A percentile compares a stretch with the other conserved stretches of the same genome.
phyloP scores from a whole-genome alignment of 2,329 filamentous ascomycete species.

The Arthroderma sp. region DNA sequence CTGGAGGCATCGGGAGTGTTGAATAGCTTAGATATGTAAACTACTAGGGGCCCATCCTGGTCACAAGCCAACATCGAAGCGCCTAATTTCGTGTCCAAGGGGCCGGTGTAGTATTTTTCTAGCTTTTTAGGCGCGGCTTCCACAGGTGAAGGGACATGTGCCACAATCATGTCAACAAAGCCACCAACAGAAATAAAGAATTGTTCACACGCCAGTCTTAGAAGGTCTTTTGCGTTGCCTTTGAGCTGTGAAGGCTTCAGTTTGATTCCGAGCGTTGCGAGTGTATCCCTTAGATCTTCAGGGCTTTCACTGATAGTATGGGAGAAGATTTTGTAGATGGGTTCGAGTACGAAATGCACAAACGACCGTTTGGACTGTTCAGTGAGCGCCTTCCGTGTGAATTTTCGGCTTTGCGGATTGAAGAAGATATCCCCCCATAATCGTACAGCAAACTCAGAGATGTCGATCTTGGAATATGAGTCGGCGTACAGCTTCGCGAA shows the following conservation, averaged over 20 bases:
- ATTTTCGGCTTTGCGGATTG: constrained; percentile 79
- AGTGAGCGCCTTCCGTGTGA: constrained; percentile 76
- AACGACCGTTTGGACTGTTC: constrained; percentile 73
- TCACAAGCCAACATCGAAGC: constrained; percentile 70
- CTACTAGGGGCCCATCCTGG: constrained; percentile 78
- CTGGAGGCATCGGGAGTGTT: constrained; percentile 79
- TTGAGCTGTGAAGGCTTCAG: constrained; percentile 90
- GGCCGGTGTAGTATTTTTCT: constrained; percentile 83
- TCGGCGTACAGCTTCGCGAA: constrained; percentile 96
- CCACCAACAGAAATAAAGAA: constrained; percentile 85
- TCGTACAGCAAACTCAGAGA: constrained; percentile 67
- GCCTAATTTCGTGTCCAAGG: constrained; percentile 67
- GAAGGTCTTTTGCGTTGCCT: constrained; percentile 72
- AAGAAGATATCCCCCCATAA: constrained; percentile 97
- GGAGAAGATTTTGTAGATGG: constrained; percentile 94
- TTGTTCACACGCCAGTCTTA: constrained; percentile 82
- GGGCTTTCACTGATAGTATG: constrained; percentile 87
- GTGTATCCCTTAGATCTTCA: constrained; percentile 64
- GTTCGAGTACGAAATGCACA: constrained; percentile 87
- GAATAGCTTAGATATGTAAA: constrained; percentile 88
- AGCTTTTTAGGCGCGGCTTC: constrained; percentile 65
- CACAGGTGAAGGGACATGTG: constrained; percentile 76
- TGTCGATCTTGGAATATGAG: constrained; percentile 68
- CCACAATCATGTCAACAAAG: constrained; percentile 89
- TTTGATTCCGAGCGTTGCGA: constrained; percentile 66